phyloP scores from a whole-genome alignment of 164 flowering plant genomes.

The Piper longum region DNA sequence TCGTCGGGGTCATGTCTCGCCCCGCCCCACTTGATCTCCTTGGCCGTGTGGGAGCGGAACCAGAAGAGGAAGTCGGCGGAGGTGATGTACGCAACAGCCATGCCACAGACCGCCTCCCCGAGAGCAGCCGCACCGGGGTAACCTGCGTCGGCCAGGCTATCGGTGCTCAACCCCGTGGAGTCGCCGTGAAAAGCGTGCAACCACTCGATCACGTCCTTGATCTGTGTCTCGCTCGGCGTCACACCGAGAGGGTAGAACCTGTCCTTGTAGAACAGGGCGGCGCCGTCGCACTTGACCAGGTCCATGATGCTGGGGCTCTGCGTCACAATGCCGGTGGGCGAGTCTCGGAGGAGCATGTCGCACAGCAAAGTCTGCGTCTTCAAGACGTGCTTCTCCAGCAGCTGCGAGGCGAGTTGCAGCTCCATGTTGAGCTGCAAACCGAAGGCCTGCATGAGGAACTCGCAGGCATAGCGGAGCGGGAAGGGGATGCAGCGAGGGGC shows the following conservation, averaged over 20 bases:
- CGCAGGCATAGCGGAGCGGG: conserved; percentile 70
- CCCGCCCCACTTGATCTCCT: conserved; percentile 27
- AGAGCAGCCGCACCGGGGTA: conserved; percentile 47
- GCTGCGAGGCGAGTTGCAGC: conserved; percentile 37
- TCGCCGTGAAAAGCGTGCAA: conserved; percentile 37
- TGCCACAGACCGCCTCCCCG: conserved; percentile 65
- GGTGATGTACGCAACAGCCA: conserved; percentile 44
- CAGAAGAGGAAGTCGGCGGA: conserved; percentile 46
- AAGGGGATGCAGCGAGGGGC: conserved; percentile 49
- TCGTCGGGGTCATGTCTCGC: conserved; percentile 17
- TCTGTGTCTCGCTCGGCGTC: conserved; percentile 57
- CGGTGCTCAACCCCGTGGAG: conserved; percentile 60
- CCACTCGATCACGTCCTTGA: conserved; percentile 55
- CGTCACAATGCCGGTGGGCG: conserved; percentile 49
- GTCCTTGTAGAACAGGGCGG: conserved; percentile 43
- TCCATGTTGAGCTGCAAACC: conserved; percentile 55
- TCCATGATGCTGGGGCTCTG: conserved; percentile 66
- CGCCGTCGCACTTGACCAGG: conserved; percentile 71
- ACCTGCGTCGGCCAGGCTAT: conserved; percentile 48
- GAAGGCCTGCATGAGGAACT: conserved; percentile 63
- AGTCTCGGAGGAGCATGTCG: conserved; percentile 66
- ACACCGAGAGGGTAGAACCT: conserved; percentile 41
- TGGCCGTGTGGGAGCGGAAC: conserved; percentile 24
- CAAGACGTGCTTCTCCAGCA: conserved; percentile 43
- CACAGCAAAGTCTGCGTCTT: conserved; percentile 46